These are phyloP conservation scores for Metrosideros polymorpha DNA, from an alignment of 441 rosid species.

Conservation along the genomic window DNA sequence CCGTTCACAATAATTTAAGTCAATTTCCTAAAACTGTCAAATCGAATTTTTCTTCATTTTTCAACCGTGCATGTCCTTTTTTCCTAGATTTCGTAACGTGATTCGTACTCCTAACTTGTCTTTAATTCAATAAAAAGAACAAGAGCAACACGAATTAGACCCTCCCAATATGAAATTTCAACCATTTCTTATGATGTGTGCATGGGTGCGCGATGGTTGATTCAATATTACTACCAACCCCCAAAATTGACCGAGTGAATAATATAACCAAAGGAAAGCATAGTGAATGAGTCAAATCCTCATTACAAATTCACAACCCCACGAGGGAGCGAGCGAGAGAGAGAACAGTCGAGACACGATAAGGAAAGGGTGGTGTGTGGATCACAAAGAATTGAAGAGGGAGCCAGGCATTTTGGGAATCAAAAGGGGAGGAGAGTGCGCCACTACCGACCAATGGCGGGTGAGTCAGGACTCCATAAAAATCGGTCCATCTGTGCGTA, in stretches of 20 bases:
- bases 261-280: background rate
- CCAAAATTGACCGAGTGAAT: background rate
- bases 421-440: background rate
- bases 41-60: background rate
- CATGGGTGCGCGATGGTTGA: background rate
- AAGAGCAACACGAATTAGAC: background rate
- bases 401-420: background rate
- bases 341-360: background rate
- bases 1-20: background rate
- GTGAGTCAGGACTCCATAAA: background rate
- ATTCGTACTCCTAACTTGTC: background rate
- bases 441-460: constrained; percentile 6
- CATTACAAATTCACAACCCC: background rate
- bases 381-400: background rate
- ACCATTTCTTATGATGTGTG: background rate
- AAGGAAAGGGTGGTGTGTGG: background rate
- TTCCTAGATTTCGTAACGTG: background rate
- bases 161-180: background rate
- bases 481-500: too few relatives aligned
- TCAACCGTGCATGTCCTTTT: background rate
- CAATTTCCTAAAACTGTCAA: background rate
- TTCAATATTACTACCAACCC: background rate
- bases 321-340: background rate
- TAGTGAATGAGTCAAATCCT: background rate
- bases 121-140: background rate